These are phyloP conservation scores for Tolypocladium guangdongense DNA, from an alignment of 2,329 filamentous ascomycete species.

Conservation along the genomic window DNA sequence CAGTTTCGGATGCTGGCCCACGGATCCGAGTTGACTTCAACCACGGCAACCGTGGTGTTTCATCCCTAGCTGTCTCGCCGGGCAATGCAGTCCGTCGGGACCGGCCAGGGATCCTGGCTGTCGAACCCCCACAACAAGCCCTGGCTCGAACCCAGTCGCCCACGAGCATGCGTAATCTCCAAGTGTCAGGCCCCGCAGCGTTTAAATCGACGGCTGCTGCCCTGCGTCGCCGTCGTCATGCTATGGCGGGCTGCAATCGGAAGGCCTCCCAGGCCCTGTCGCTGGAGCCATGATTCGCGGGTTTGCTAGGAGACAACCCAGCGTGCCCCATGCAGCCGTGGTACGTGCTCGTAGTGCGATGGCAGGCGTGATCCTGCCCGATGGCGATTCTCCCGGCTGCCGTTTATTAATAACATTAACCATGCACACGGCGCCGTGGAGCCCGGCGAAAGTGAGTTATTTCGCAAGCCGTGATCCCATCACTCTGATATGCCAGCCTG, in stretches of 20 bases:
- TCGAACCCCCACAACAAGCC: background rate
- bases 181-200: background rate
- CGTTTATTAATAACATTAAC: background rate
- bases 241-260: background rate
- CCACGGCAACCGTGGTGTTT: background rate
- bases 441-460: background rate
- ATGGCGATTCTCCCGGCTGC: background rate
- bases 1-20: background rate
- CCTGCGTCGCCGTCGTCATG: background rate
- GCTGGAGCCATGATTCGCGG: background rate
- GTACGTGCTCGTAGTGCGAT: background rate
- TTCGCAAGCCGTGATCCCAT: background rate
- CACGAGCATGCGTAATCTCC: conserved; percentile 1
- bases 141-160: background rate
- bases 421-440: background rate
- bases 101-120: background rate
- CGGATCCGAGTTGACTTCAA: background rate
- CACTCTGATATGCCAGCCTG: background rate
- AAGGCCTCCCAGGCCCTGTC: background rate
- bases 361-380: background rate
- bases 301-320: background rate
- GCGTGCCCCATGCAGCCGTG: background rate
- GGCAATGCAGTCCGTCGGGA: background rate
- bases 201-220: conserved; percentile 1
- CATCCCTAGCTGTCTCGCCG: background rate